Conservation (phyloP, 106 monocot species). For the Dioscorea alata region DNA sequence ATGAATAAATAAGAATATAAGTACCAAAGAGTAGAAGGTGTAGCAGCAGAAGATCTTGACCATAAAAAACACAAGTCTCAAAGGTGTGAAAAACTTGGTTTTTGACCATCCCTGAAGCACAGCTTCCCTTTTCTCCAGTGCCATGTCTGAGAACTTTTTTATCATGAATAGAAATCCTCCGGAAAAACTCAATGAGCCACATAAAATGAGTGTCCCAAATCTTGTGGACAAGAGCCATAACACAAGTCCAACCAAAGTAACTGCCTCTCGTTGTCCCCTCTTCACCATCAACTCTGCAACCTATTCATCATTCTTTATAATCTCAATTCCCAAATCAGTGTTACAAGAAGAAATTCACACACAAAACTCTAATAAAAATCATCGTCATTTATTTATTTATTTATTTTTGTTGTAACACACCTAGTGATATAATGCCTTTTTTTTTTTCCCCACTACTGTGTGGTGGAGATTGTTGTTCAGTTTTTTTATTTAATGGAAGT, state of each 20-base stretch:
- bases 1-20: too few species aligned
- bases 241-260: constrained; percentile 33
- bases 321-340: too few species aligned
- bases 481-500: too few species aligned
- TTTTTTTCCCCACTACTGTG: too few species aligned
- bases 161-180: constrained; percentile 67
- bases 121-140: constrained; percentile 54
- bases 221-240: constrained; percentile 66
- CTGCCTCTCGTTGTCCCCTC: constrained; percentile 36
- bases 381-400: too few species aligned
- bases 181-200: constrained; percentile 45
- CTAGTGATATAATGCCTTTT: too few species aligned
- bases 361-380: too few species aligned
- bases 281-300: constrained; percentile 52
- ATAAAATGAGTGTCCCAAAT: constrained; percentile 71
- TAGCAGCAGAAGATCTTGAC: constrained; percentile 45
- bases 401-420: too few species aligned
- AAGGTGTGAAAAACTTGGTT: constrained; percentile 25
- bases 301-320: constrained; percentile 31
- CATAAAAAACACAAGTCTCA: constrained; percentile 59
- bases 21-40: constrained; percentile 82
- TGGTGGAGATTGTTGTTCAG: too few species aligned
- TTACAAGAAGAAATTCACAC: too few species aligned
- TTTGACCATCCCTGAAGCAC: constrained; percentile 61
- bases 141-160: constrained; percentile 52